Evolutionary conservation across 2,329 filamentous ascomycete genomes (phyloP), one percentile per base, ranked within the genome.

Genomic region (Periconia digitata): DNA sequence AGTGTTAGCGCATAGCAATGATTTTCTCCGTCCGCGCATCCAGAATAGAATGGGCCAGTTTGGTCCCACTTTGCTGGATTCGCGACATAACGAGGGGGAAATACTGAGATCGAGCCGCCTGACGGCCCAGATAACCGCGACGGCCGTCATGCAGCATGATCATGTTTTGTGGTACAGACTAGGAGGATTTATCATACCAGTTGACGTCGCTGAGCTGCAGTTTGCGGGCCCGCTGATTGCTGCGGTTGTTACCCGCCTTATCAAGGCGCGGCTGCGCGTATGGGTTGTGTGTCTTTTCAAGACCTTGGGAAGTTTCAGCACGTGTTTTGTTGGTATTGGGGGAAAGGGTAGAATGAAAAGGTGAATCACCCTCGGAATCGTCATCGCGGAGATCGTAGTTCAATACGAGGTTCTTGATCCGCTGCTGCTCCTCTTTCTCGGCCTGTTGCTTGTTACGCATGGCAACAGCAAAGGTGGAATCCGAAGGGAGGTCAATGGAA

Each of bases 361-460:
- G 60, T 61, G 72, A 67, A 76, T 84, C 81, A 95, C 90, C 86
- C 56, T 91, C 86, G 66, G 72, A 65, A 44, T 95, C 86, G 64
- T 85, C 81, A 54, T 95, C 91, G 43, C 90, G 85, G 67, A 96
- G 84, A 74, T 99, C 94, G 67, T 96, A 95, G 72, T 96, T 97
- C 60, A 99, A 79, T 45, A 99, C 94, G 39, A 99, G 80, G 64
- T 90, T 96, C 77, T 99, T 99, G 83, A 99, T 99, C 54, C 94
- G 89, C 71, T 96, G 91, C 71, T 99, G 92, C 71, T 99, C 95
- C 67, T 96, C 94, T 44, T 88, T 87, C 69, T 97, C 92, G 2
- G 91, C 92, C 73, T 95, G 89, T 69, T 96, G 92, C 74, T 97
- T 92, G 51, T 84, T 91, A 69, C 90, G 94, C 91, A 99, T 94